Evolutionary conservation across 345 rosid species (phyloP), one percentile per base, ranked within the genome.

Genomic region (Acer yangbiense): DNA sequence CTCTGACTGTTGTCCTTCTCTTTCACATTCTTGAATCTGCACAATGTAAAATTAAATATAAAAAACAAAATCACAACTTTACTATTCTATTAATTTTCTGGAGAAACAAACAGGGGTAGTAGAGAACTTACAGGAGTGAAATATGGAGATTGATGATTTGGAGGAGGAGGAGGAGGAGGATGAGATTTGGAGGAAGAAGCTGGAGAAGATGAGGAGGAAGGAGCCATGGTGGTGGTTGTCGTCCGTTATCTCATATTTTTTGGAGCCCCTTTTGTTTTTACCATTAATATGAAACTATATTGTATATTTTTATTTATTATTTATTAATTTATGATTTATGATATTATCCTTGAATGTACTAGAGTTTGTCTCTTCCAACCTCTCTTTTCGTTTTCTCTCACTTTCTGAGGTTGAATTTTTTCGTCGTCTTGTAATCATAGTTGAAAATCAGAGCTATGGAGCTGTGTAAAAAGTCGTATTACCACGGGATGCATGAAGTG

Each of bases 11-110:
- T 78, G 86, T 11, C 84, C 89, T 74, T 81, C 87, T 58, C 76
- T 71, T 76, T 91, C 94, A 35, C 93, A 88, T 82, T 96, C 98
- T 79, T 85, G 91, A 88, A 96, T 94, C 99, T 96, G 91, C 81
- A 69, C 9, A n/a, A 4, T 0, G 39, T 35, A 35, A 35, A 35
- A 35, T 35, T 3, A 4, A 35, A 3, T 46, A 70, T 46, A 10
- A 54, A 52, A 71, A 44, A 35, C 35, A 60, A 52, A 54, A 67
- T 9, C 23, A 65, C 20, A 61, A 17, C 7, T 12, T 39, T 20
- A 1, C 14, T 11, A 35, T 50, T 48, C 4, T 20, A 20, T 62
- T 52, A 6, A 63, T 18, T 78, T 81, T 69, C 46, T 20, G 14
- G 16, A 52, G 72, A 79, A 79, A 76, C 25, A 77, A 77, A 75